Conservation (phyloP, 345 rosid species). For the Mercurialis annua region DNA sequence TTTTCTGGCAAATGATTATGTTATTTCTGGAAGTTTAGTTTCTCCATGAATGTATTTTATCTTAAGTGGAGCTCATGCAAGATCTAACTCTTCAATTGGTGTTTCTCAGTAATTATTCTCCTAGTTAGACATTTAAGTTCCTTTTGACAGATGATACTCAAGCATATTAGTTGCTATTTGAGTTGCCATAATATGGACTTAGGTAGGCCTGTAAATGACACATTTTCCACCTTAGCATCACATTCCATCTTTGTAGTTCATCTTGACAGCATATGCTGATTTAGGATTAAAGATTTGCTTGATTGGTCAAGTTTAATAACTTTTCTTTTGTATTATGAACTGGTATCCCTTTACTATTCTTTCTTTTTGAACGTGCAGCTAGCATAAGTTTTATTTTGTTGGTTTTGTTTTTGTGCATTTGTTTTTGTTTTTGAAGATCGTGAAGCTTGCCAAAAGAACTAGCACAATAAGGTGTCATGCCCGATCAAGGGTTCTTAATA, state of each 20-base stretch:
- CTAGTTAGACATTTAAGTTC: neutral
- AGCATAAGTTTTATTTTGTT: neutral
- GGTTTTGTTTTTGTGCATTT: neutral
- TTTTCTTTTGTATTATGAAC: neutral
- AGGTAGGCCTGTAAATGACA: too few species aligned
- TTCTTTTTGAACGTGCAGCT: neutral
- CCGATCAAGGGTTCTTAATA: neutral
- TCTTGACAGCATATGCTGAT: neutral
- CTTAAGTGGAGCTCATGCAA: neutral
- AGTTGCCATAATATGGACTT: neutral
- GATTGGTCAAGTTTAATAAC: neutral
- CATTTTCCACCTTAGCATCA: too few species aligned
- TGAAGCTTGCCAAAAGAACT: conserved; percentile 4
- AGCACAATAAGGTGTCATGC: neutral
- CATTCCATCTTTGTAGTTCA: neutral
- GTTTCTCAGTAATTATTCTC: neutral
- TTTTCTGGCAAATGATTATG: neutral
- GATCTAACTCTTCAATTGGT: neutral
- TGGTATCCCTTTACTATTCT: neutral
- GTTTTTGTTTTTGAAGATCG: neutral
- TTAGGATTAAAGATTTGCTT: neutral
- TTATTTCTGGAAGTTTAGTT: conserved; percentile 5
- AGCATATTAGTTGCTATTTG: neutral
- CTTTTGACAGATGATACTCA: neutral
- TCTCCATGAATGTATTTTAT: neutral